phyloP scores from a whole-genome alignment of 139 green algal genomes.

The Axilococcus clingmanii region DNA sequence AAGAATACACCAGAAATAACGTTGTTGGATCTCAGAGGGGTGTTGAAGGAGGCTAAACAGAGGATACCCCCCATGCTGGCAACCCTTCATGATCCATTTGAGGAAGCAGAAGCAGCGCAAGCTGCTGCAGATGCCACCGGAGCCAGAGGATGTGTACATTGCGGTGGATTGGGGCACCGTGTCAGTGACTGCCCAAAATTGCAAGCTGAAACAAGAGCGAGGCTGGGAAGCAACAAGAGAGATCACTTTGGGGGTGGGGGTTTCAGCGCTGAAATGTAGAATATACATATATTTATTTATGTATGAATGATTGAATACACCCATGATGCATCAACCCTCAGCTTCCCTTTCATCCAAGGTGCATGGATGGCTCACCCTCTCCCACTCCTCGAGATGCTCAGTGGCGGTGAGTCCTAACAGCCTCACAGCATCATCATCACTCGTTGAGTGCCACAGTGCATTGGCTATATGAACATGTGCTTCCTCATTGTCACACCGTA shows the following conservation, averaged over 20 bases:
- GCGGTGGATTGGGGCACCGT: slow-evolving; percentile 93
- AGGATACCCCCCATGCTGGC: slow-evolving; percentile 83
- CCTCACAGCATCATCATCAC: slow-evolving; percentile 37
- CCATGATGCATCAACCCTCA: slow-evolving; percentile 13
- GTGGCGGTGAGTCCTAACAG: slow-evolving; percentile 30
- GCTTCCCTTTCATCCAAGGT: slow-evolving; percentile 8
- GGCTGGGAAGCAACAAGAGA: slow-evolving; percentile 53
- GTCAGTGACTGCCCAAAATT: slow-evolving; percentile 95
- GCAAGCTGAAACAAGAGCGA: slow-evolving; percentile 50
- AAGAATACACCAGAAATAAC: slow-evolving; percentile 84
- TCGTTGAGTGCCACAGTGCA: slow-evolving; percentile 51
- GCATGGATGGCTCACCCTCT: slow-evolving; percentile 25
- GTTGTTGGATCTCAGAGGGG: slow-evolving; percentile 96
- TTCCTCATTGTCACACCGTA: slow-evolving; percentile 51
- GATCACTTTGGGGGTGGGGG: slow-evolving; percentile 56
- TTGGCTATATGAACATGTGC: slow-evolving; percentile 51
- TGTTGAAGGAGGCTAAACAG: slow-evolving; percentile 94
- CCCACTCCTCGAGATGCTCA: slow-evolving; percentile 39
- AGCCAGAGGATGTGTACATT: slow-evolving; percentile 88
- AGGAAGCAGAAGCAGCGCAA: slow-evolving; percentile 39
- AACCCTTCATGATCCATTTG: slow-evolving; percentile 15
- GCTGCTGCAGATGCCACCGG: slow-evolving; percentile 54
- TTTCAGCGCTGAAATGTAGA: slow-evolving; percentile 76
- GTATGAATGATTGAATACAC: not conserved
- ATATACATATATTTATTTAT: slow-evolving; percentile 4